Evolutionary conservation across 768 basidiomycete genomes (phyloP).

Genomic region (Leccinum truebloodii): DNA sequence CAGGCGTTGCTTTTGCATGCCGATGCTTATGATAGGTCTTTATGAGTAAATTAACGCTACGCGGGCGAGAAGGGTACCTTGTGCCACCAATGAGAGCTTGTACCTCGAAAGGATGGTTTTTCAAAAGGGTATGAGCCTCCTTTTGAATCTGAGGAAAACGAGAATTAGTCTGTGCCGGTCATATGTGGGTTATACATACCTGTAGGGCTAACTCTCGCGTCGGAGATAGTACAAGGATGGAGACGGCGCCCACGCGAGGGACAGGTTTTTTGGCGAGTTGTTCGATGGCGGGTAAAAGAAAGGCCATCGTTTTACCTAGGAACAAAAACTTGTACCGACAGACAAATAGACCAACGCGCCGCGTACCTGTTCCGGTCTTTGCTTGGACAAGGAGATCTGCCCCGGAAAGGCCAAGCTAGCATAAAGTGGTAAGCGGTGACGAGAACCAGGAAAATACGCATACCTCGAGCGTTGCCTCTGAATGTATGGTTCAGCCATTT

Average conservation of each 20-base stretch:
- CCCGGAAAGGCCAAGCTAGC: conserved; percentile 42
- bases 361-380: conserved; percentile 61
- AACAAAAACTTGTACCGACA: neutral
- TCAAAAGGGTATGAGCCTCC: conserved; percentile 52
- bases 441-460: neutral
- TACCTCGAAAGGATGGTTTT: conserved; percentile 43
- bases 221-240: conserved; percentile 67
- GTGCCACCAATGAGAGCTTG: conserved; percentile 58
- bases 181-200: conserved; percentile 39
- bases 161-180: neutral
- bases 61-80: conserved; percentile 33
- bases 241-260: conserved; percentile 35
- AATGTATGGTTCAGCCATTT: neutral
- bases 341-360: neutral
- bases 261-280: conserved; percentile 51
- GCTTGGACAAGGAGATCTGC: conserved; percentile 52
- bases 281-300: conserved; percentile 75
- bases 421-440: conserved; percentile 5
- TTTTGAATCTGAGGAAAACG: conserved; percentile 54
- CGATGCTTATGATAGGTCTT: conserved; percentile 18
- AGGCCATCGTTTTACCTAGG: conserved; percentile 69
- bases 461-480: conserved; percentile 45
- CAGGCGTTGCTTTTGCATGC: conserved; percentile 30
- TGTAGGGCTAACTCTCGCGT: conserved; percentile 76
- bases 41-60: conserved; percentile 3